These are phyloP conservation scores for Wickerhamomyces xylosicus DNA, from an alignment of 805 yeast species.

Conservation along the genomic window DNA sequence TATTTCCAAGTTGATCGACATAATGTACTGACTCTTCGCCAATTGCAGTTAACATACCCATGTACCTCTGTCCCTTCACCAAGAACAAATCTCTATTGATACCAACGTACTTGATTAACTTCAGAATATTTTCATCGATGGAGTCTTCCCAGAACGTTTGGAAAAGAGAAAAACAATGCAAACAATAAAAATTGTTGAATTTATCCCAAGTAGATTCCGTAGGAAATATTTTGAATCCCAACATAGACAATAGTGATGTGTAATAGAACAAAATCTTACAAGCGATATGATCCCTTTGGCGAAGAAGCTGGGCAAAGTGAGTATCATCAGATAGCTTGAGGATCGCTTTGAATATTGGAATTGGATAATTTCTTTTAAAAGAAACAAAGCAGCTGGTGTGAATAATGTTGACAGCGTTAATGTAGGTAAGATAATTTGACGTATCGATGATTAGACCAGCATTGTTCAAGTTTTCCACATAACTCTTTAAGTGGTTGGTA, in stretches of 20 bases:
- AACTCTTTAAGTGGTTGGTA: slow-evolving; percentile 8
- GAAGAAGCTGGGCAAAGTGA: slow-evolving; percentile 7
- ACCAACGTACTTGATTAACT: background rate
- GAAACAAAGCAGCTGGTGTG: slow-evolving; percentile 8
- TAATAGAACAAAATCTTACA: slow-evolving; percentile 14
- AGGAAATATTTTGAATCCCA: slow-evolving; percentile 12
- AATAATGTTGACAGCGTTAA: background rate
- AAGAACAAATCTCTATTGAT: background rate
- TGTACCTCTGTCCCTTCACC: background rate
- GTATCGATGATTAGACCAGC: too few species aligned
- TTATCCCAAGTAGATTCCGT: slow-evolving; percentile 14
- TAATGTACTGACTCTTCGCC: background rate
- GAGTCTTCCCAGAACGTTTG: background rate
- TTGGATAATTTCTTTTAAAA: slow-evolving; percentile 10
- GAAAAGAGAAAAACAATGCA: background rate
- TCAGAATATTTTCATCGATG: background rate
- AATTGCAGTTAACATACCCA: background rate
- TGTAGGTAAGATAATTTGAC: background rate
- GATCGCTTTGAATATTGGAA: slow-evolving; percentile 11
- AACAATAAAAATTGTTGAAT: slow-evolving; percentile 1
- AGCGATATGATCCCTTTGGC: slow-evolving; percentile 10
- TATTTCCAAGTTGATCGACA: too few species aligned
- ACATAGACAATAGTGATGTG: slow-evolving; percentile 13
- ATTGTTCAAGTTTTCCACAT: slow-evolving; percentile 3
- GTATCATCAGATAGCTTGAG: slow-evolving; percentile 4